Conservation (phyloP, 805 yeast genomes). For the Ogataea trehalophila region DNA sequence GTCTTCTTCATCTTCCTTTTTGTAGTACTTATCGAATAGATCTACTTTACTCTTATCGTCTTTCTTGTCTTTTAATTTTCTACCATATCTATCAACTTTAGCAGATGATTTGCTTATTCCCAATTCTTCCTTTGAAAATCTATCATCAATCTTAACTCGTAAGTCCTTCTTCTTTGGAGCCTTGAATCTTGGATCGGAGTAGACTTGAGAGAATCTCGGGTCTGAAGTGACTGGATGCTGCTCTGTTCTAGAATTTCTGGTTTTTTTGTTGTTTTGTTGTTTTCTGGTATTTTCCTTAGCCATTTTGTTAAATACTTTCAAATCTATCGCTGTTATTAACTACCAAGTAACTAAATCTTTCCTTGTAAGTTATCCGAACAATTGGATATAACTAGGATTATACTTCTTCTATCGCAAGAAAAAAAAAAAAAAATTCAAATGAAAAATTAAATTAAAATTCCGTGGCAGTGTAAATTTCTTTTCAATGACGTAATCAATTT, state of each 20-base stretch:
- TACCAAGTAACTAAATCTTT: too few species aligned
- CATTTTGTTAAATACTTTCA: not conserved
- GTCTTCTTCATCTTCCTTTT: slow-evolving; percentile 34
- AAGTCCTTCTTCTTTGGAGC: slow-evolving; percentile 63
- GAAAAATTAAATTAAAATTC: not conserved
- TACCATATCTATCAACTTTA: slow-evolving; percentile 82
- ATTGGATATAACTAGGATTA: too few species aligned
- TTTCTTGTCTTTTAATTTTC: slow-evolving; percentile 50
- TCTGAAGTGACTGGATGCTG: slow-evolving; percentile 47
- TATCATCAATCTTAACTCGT: slow-evolving; percentile 76
- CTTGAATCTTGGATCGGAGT: slow-evolving; percentile 84
- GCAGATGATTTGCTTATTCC: slow-evolving; percentile 56
- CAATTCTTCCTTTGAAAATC: slow-evolving; percentile 69
- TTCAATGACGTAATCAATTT: too few species aligned
- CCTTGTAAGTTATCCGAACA: too few species aligned
- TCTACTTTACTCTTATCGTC: slow-evolving; percentile 39
- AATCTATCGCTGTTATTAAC: too few species aligned
- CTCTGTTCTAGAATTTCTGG: slow-evolving; percentile 2
- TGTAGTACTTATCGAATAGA: slow-evolving; percentile 63
- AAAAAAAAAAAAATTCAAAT: not conserved
- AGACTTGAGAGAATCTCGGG: slow-evolving; percentile 72
- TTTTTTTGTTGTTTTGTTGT: not conserved
- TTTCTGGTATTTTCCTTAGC: slow-evolving; percentile 2
- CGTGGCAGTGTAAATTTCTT: too few species aligned
- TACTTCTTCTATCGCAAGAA: not conserved